Base-by-base conservation (phyloP, 768 basidiomycete species). In the Suillus placidus region DNA sequence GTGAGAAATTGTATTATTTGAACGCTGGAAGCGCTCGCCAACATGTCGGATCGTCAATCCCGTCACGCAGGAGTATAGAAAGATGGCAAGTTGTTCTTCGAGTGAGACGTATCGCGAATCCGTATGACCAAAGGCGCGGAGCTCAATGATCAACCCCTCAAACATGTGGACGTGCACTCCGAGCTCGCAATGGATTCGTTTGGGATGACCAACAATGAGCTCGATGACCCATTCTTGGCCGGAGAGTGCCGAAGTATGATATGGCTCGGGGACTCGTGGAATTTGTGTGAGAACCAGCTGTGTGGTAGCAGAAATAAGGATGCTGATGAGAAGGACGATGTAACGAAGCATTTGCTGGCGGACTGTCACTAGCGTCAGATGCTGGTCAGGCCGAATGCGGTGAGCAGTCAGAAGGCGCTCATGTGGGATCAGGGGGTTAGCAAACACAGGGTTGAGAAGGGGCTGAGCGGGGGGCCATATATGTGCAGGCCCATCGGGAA, bases 11-110 rank as follows among this genome's bases (percentile, higher is more conserved):
- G 80, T 81, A 42, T 77, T 79, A 16, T 72, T 76, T 71, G 78
- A 77, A 3, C 73, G 64, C 66, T 82, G 81, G 65, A 82, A 82
- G 12, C 71, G 64, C 58, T 81, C 81, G 62, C 74, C 73, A 57
- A 78, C 66, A 57, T 76, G 70, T 9, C 69, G 56, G 65, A 71
- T 73, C 1, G 72, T 63, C 14, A 68, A 45, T 3, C 79, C 79
- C 37, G 74, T 78, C 0, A 71, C 67, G 14, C 71, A 70, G 51
- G 76, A 68, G 10, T 71, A 64, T n/a, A 81, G 72, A 64, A 81
- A 81, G 20, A 81, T 78, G 2, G 78, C 79, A n/a, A 81, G 56
- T 63, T 81, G 77, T 61, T 82, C 81, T 37, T 80, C 76, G 2
- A 71, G 54, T 0, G 71, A 62, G 12, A 81, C 71, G 70, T 71